Percentiles rank a stretch among this genome's conserved stretches.
Conservation (phyloP, 441 rosid species). For the Gossypium gossypioides region DNA sequence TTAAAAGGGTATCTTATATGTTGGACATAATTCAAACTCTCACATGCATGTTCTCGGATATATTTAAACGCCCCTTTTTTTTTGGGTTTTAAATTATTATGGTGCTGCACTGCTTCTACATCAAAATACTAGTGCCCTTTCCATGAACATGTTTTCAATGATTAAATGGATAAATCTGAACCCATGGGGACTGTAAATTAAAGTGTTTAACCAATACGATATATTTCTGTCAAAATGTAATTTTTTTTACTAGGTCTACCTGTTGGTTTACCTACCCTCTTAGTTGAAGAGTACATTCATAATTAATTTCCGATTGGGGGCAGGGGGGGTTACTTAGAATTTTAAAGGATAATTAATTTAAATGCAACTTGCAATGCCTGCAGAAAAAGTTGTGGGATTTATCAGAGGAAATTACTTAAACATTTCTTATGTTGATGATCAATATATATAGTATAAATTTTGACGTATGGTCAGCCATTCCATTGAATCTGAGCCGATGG, state of each 20-base stretch:
- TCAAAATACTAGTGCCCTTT: neutral
- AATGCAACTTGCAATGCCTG: too few species aligned
- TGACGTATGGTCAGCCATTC: conserved; percentile 11
- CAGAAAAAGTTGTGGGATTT: neutral
- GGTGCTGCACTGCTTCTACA: neutral
- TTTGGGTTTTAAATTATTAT: neutral
- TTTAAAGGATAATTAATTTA: too few species aligned
- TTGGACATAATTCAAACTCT: neutral
- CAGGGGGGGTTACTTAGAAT: too few species aligned
- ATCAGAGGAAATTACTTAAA: neutral
- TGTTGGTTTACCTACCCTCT: too few species aligned
- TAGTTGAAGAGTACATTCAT: too few species aligned
- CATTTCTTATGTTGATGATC: neutral
- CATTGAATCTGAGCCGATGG: conserved; percentile 14
- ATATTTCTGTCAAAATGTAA: neutral
- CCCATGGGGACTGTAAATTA: neutral
- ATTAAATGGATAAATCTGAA: neutral
- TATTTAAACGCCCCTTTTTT: neutral
- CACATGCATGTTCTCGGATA: neutral
- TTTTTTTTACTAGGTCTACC: neutral
- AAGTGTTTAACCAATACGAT: neutral
- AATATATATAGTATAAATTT: neutral
- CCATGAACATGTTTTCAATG: neutral
- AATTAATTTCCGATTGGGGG: too few species aligned
- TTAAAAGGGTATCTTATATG: neutral